Percentiles rank a stretch among this genome's conserved stretches.
These are phyloP conservation scores for Thoreauomyces humboldtii DNA, from an alignment of 192 early-diverging fungal species.

Conservation along the genomic window DNA sequence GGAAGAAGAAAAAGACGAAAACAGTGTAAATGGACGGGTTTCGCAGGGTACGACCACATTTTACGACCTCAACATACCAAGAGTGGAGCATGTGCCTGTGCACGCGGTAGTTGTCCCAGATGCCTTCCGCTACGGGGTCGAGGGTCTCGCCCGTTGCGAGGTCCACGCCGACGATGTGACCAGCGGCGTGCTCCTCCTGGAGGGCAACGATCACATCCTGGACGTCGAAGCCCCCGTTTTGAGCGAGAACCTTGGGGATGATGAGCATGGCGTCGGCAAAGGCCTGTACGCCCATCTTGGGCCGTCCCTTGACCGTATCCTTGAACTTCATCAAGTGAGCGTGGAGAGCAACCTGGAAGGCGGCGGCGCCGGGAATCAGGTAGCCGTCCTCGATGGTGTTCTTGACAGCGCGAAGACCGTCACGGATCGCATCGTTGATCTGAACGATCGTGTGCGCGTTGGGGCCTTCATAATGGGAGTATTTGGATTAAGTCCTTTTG, in stretches of 20 bases:
- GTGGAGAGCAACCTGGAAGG: slow-evolving; percentile 89
- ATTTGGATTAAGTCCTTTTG: too few species aligned
- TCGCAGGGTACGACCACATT: neutral
- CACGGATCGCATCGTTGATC: slow-evolving; percentile 96
- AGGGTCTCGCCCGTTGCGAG: slow-evolving; percentile 90
- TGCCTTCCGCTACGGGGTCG: slow-evolving; percentile 88
- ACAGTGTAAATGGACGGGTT: neutral
- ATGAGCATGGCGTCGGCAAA: slow-evolving; percentile 95
- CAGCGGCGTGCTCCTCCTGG: slow-evolving; percentile 84
- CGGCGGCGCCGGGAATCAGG: slow-evolving; percentile 92
- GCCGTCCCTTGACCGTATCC: slow-evolving; percentile 83
- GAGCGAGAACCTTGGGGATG: slow-evolving; percentile 93
- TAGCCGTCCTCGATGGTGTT: slow-evolving; percentile 93
- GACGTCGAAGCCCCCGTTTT: slow-evolving; percentile 93
- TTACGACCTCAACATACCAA: slow-evolving; percentile 48
- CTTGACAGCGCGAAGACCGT: slow-evolving; percentile 96
- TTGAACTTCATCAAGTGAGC: slow-evolving; percentile 85
- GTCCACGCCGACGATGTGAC: slow-evolving; percentile 91
- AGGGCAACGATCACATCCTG: slow-evolving; percentile 93
- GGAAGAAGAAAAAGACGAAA: neutral
- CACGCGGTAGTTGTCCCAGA: slow-evolving; percentile 99
- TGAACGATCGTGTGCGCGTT: slow-evolving; percentile 90
- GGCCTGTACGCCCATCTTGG: slow-evolving; percentile 95
- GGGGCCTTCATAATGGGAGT: slow-evolving; percentile 75
- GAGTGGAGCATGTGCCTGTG: slow-evolving; percentile 94